Evolutionary conservation across 2,329 filamentous ascomycete genomes (phyloP).

Genomic region (Colletotrichum echinochloae): DNA sequence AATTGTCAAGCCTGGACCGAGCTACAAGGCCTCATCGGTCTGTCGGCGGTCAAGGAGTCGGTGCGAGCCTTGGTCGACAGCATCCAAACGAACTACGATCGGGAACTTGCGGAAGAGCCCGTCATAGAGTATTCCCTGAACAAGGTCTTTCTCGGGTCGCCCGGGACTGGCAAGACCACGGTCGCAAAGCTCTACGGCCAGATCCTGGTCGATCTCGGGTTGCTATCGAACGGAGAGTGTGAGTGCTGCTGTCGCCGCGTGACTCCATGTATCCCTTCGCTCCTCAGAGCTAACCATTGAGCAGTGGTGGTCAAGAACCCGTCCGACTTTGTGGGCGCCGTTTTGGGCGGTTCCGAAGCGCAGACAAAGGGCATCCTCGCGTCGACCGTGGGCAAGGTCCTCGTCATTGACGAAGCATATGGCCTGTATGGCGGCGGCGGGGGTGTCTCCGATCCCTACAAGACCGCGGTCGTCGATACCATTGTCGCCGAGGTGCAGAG

Average conservation of each 20-base stretch:
- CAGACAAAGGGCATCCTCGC: constrained; percentile 79
- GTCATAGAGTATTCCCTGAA: constrained; percentile 73
- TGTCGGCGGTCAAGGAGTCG: constrained; percentile 71
- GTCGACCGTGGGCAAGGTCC: constrained; percentile 75
- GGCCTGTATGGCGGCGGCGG: constrained; percentile 63
- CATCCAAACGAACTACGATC: constrained; percentile 72
- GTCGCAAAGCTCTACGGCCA: constrained; percentile 79
- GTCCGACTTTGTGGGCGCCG: constrained; percentile 76
- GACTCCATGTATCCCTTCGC: no score
- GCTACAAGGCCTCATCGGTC: constrained; percentile 69
- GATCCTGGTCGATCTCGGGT: constrained; percentile 75
- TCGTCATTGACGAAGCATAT: constrained; percentile 86
- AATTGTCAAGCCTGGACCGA: constrained; percentile 67
- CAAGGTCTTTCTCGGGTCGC: constrained; percentile 76
- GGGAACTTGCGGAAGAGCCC: constrained; percentile 72
- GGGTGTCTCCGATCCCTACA: constrained; percentile 57
- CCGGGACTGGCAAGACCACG: constrained; percentile 82
- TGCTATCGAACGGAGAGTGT: constrained; percentile 76
- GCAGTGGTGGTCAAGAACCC: constrained; percentile 77
- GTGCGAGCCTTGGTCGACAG: constrained; percentile 70
- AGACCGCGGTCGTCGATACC: constrained; percentile 76
- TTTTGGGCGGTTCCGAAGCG: constrained; percentile 74
- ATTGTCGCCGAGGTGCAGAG: constrained; percentile 81
- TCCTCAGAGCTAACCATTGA: neutral
- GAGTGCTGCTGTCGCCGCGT: constrained; percentile 40